Base-by-base conservation (phyloP, 2,329 filamentous ascomycete genomes). In the Aspergillus quadrilineatus region DNA sequence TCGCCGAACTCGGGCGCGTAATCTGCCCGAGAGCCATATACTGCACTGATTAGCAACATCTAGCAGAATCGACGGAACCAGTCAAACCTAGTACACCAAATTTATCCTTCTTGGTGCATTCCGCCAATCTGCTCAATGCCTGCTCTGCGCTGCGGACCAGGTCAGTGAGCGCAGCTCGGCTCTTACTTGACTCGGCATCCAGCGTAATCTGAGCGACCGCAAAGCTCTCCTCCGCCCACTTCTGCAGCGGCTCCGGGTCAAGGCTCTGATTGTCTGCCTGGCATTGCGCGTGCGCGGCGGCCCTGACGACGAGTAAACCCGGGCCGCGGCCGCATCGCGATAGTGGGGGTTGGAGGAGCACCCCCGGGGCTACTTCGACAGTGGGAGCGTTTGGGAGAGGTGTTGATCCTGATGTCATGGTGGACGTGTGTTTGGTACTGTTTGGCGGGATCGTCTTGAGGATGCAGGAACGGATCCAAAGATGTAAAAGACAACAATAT, bases 201-300 rank as follows among this genome's bases (percentile, higher is more conserved):
- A 71, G 29, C 0, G 61, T 67, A 2, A 89, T 67, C 67, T 87
- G 80, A 0, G 76, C 83, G 3, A 89, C 85, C 0, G 82, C 76
- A 61, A 83, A 89, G 0, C 87, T 85, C 67, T 90, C 87, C 66
- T 90, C 87, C 0, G 86, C 86, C 87, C 87, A 89, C 70, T 89
- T 90, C 58, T 82, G 67, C 12, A 83, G 64, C 0, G 84, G 82
- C 7, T 80, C 77, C 0, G 86, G 86, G 53, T 81, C 79, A 1
- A 78, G 67, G 44, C 72, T 74, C 47, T 70, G 69, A 29, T 75
- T 75, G 34, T 66, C 70, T 41, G 64, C 52, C 36, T 66, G 62
- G 6, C 59, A 59, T 66, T 64, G 49, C 49, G 61, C 43, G 71
- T 62, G 58, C 34, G 44, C 64, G 39, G 67, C 60, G 6, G 79